Evolutionary conservation across 169 alveolate genomes (phyloP), one percentile per base, ranked within the genome.

Genomic region (Plasmodium billcollinsi): DNA sequence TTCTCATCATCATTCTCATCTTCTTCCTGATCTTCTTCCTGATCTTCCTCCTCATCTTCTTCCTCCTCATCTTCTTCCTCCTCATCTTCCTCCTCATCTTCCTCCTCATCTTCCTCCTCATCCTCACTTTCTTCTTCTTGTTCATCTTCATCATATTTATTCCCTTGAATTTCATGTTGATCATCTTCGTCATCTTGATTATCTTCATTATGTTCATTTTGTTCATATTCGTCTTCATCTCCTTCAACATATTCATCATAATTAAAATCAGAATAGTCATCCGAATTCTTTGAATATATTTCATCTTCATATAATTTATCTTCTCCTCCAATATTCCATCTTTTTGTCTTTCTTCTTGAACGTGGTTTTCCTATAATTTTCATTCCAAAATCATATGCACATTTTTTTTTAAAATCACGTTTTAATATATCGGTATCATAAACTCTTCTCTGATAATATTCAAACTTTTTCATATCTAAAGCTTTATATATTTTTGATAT

Each of bases 381-480:
- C 7, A 86, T 63, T n/a, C 90, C 91, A 66, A 62, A 63, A 58
- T 74, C 70, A 73, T 88, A 69, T 12, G 85, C 62, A 6, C 65
- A 47, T 45, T 69, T 75, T 54, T 75, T 74, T 73, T 76, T 62
- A 15, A 56, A 45, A 50, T 73, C 89, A 11, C 50, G 56, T 0
- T 59, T 78, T 54, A 72, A 73, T 24, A 69, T 75, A 1, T 78
- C 66, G 78, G 62, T 70, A 3, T 72, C 65, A n/a, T 62, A 66
- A 21, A 66, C 29, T 43, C 70, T 80, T 39, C 70, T 24, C 47
- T 75, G 80, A 72, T 80, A 45, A 12, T 73, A 71, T 24, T 75
- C 91, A 29, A 59, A 74, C 49, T 76, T 80, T 52, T 75, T 76
- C 33, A 63, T n/a, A 50, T 89, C 88, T 52, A 89, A 71, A 56